Evolutionary conservation across 2,329 filamentous ascomycete species (phyloP).

Genomic region (Apiospora pterosperma): DNA sequence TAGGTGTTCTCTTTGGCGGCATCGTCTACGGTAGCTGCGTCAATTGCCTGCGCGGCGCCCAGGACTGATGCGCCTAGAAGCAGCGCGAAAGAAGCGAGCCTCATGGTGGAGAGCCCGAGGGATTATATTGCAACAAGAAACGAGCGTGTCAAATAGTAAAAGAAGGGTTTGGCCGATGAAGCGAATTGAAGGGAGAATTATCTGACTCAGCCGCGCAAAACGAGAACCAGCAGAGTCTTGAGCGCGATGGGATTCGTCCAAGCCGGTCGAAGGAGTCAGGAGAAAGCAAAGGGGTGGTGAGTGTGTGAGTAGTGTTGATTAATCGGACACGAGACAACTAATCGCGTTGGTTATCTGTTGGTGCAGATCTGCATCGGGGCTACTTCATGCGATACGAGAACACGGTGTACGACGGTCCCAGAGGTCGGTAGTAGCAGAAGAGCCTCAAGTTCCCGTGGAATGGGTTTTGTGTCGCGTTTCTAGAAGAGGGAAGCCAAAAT

Average conservation of each 20-base stretch:
- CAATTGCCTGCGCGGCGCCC: slow-evolving; percentile 32
- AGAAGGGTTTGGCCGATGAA: not conserved
- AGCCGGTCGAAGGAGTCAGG: not conserved
- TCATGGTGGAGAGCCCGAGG: slow-evolving; percentile 31
- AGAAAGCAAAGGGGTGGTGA: not conserved
- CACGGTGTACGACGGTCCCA: not conserved
- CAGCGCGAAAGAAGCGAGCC: slow-evolving; percentile 40
- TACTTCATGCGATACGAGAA: not conserved
- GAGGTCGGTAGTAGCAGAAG: not conserved
- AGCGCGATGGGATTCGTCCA: not conserved
- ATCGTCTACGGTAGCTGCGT: slow-evolving; percentile 35
- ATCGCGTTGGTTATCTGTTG: slow-evolving; percentile 2
- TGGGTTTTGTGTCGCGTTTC: slow-evolving; percentile 1
- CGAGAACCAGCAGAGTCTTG: slow-evolving; percentile 2
- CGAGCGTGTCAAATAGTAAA: slow-evolving; percentile 14
- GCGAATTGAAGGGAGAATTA: not conserved
- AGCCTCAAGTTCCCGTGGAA: slow-evolving; percentile 2
- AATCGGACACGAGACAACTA: slow-evolving; percentile 2
- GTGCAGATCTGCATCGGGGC: slow-evolving; percentile 2
- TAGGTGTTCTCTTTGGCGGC: slow-evolving; percentile 43
- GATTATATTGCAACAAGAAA: slow-evolving; percentile 13
- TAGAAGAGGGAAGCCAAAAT: not conserved
- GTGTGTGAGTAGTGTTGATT: not conserved
- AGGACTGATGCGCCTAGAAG: slow-evolving; percentile 43
- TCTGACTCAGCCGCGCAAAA: not conserved